phyloP scores from a whole-genome alignment of 805 yeast genomes.

The Lipomyces oligophaga region DNA sequence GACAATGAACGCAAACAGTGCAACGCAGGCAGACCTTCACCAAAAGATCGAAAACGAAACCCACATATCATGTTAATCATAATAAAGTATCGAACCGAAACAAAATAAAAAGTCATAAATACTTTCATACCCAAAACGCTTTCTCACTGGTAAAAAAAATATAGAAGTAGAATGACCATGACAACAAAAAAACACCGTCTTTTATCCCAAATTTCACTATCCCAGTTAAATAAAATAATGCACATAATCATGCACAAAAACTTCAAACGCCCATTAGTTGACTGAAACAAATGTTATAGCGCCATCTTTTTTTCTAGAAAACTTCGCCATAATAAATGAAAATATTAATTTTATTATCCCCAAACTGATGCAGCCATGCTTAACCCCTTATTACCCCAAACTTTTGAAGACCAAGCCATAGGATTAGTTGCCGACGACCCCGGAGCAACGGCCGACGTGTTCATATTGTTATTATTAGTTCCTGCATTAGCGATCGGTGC shows the following conservation, averaged over 20 bases:
- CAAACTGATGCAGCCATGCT: conserved; percentile 30
- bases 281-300: not conserved
- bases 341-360: conserved; percentile 21
- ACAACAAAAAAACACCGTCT: conserved; percentile 12
- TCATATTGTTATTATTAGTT: conserved; percentile 4
- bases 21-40: too few relatives aligned
- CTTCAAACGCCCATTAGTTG: not conserved
- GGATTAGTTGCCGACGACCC: conserved; percentile 13
- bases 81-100: too few relatives aligned
- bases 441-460: conserved; percentile 6
- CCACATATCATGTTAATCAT: too few relatives aligned
- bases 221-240: not conserved
- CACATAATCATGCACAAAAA: too few relatives aligned
- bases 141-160: too few relatives aligned
- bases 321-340: not conserved
- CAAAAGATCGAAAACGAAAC: too few relatives aligned
- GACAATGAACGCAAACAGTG: too few relatives aligned
- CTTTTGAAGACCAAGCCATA: conserved; percentile 29
- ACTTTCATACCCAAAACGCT: too few relatives aligned
- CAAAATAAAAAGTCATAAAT: too few relatives aligned
- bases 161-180: too few relatives aligned
- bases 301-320: not conserved
- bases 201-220: conserved; percentile 20
- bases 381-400: conserved; percentile 27
- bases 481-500: not conserved